These are phyloP conservation scores for Polytrichum commune DNA, from an alignment of 225 moss, liverwort and hornwort species.

Conservation along the genomic window DNA sequence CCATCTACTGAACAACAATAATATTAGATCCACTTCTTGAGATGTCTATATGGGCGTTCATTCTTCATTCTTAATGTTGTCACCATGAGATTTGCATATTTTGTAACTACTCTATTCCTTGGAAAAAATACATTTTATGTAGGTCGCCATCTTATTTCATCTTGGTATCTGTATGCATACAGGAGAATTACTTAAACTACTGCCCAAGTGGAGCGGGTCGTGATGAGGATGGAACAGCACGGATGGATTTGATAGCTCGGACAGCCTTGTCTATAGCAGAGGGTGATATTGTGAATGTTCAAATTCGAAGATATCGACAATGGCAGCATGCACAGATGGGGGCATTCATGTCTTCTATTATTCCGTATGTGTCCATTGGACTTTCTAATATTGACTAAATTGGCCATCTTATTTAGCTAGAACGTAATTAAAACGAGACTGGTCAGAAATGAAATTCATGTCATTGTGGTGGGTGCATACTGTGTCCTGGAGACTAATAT, in stretches of 20 bases:
- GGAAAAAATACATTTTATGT: too few relatives aligned
- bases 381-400: not conserved
- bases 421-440: too few relatives aligned
- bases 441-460: too few relatives aligned
- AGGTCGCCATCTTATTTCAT: not conserved
- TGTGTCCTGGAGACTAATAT: too few relatives aligned
- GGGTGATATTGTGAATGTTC: slow-evolving; percentile 92
- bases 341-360: slow-evolving; percentile 88
- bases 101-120: too few relatives aligned
- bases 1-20: too few relatives aligned
- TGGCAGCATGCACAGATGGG: slow-evolving; percentile 94
- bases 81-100: too few relatives aligned
- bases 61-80: not conserved
- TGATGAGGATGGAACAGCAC: slow-evolving; percentile 64
- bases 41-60: not conserved
- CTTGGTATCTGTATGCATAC: slow-evolving; percentile 9
- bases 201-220: slow-evolving; percentile 54
- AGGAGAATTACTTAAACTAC: slow-evolving; percentile 93
- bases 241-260: slow-evolving; percentile 81
- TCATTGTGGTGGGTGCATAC: too few relatives aligned
- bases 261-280: slow-evolving; percentile 88
- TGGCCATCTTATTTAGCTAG: too few relatives aligned
- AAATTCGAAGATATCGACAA: slow-evolving; percentile 82
- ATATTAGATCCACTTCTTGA: not conserved
- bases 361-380: slow-evolving; percentile 63